phyloP scores from a whole-genome alignment of 2,329 filamentous ascomycete species.

The Alternaria metachromatica region DNA sequence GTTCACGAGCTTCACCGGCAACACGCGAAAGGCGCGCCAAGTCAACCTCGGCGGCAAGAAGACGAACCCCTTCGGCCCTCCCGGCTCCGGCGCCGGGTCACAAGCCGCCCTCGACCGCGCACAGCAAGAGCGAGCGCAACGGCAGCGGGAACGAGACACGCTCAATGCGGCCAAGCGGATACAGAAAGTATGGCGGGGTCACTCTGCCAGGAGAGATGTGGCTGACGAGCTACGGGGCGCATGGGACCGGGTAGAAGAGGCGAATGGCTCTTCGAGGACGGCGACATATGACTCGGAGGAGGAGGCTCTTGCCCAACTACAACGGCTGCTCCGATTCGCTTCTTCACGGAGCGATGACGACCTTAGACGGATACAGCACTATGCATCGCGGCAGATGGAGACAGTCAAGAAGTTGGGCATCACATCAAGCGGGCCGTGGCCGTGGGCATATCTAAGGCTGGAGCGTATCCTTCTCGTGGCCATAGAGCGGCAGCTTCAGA shows the following conservation, averaged over 20 bases:
- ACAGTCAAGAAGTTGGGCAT: slow-evolving; percentile 33
- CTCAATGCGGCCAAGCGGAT: slow-evolving; percentile 75
- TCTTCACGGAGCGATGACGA: slow-evolving; percentile 48
- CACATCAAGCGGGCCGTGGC: slow-evolving; percentile 46
- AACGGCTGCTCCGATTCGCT: slow-evolving; percentile 54
- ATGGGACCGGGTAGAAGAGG: slow-evolving; percentile 40
- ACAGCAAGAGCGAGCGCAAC: slow-evolving; percentile 80
- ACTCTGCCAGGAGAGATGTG: slow-evolving; percentile 66
- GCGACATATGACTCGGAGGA: slow-evolving; percentile 47
- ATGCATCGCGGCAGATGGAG: slow-evolving; percentile 47
- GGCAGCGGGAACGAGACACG: slow-evolving; percentile 81
- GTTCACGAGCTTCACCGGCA: slow-evolving; percentile 93
- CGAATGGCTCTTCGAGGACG: slow-evolving; percentile 10
- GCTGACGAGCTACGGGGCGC: slow-evolving; percentile 58
- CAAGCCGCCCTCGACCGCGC: slow-evolving; percentile 83
- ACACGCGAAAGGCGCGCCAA: slow-evolving; percentile 82
- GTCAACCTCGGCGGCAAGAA: slow-evolving; percentile 91
- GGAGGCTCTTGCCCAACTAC: slow-evolving; percentile 51
- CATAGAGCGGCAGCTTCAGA: slow-evolving; percentile 33
- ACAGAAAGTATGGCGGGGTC: slow-evolving; percentile 83
- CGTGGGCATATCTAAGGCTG: slow-evolving; percentile 51
- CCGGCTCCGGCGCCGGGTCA: slow-evolving; percentile 66
- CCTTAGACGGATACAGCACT: slow-evolving; percentile 49
- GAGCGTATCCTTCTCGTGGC: slow-evolving; percentile 48
- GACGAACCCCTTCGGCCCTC: slow-evolving; percentile 75